A percentile compares a stretch with the other conserved stretches of the same genome.
phyloP scores from a whole-genome alignment of 129 eudicot genomes.

The Chrysanthemum seticuspe region DNA sequence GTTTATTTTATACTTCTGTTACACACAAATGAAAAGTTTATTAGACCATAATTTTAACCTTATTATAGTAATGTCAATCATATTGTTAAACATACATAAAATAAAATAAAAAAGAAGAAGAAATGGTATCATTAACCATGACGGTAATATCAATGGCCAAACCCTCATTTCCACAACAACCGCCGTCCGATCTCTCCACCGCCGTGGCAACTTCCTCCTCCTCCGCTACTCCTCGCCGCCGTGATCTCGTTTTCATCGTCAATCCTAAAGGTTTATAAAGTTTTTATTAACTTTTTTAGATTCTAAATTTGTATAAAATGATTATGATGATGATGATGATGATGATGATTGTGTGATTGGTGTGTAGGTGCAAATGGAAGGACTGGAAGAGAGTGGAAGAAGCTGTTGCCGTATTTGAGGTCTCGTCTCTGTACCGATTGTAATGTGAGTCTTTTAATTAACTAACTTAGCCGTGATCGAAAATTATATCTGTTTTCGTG shows the following conservation, averaged over 20 bases:
- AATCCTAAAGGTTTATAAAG: constrained; percentile 63
- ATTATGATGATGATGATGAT: neutral
- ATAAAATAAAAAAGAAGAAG: too few relatives aligned
- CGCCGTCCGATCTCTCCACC: constrained; percentile 54
- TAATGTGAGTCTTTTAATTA: too few relatives aligned
- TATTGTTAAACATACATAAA: too few relatives aligned
- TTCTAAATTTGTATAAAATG: neutral
- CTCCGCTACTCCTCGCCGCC: constrained; percentile 64
- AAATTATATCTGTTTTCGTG: too few relatives aligned
- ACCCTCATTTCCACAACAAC: constrained; percentile 50
- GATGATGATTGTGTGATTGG: constrained; percentile 20
- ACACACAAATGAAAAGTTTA: too few relatives aligned
- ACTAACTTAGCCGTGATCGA: too few relatives aligned
- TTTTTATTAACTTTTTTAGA: neutral
- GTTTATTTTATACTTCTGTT: too few relatives aligned
- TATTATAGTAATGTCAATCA: too few relatives aligned
- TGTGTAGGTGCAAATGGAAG: constrained; percentile 88
- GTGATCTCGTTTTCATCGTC: constrained; percentile 92
- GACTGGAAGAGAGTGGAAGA: constrained; percentile 94
- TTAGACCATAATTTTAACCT: too few relatives aligned
- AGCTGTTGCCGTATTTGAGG: constrained; percentile 67
- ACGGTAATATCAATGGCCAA: constrained; percentile 54
- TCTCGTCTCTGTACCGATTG: too few relatives aligned
- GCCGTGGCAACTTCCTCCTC: constrained; percentile 42
- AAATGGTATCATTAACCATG: constrained; percentile 37